Base-by-base conservation (phyloP, 495 filamentous ascomycete species). In the Penicillium bialowiezense region DNA sequence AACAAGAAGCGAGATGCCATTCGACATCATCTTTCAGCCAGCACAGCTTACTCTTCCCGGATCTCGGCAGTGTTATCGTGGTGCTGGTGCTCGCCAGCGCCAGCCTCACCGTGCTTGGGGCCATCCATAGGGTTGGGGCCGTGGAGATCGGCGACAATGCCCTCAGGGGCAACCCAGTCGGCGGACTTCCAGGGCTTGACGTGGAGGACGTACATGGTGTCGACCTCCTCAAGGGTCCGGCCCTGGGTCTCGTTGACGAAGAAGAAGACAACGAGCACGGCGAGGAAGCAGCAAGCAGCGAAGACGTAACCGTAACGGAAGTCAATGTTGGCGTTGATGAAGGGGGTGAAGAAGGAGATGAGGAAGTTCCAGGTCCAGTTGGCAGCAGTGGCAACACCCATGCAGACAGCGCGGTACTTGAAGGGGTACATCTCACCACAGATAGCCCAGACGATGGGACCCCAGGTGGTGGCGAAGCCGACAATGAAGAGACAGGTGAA, bases 351-450 rank as follows among this genome's bases (percentile, higher is more conserved):
- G 77, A 93, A 90, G 9, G 83, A 82, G 58, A 93, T 83, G 54
- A 92, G 65, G 75, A 92, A 96, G 67, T 95, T 96, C 85, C 85
- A 93, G 46, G 84, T 79, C 90, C 90, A 96, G 73, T 95, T 96
- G 44, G 82, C 78, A 5, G 86, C 83, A 1, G 90, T 93, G 13
- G 86, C 85, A 14, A 91, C 60, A 28, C 84, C 87, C 77, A 91
- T 90, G 55, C 79, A 83, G 24, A 81, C 78, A 15, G 86, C 87
- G 35, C 89, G 82, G 66, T 90, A 89, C 39, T 83, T 77, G 47
- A 82, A 77, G 17, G 90, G 90, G 65, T 89, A 95, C 59, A 93
- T 80, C 70, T 96, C 90, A 42, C 83, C 84, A 38, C 85, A 83
- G 45, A 89, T 82, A 20, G 83, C 78, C 89, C 89, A 95, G 34